Base-by-base conservation (phyloP, 768 basidiomycete species). In the Sistotremastrum niveocremeum region DNA sequence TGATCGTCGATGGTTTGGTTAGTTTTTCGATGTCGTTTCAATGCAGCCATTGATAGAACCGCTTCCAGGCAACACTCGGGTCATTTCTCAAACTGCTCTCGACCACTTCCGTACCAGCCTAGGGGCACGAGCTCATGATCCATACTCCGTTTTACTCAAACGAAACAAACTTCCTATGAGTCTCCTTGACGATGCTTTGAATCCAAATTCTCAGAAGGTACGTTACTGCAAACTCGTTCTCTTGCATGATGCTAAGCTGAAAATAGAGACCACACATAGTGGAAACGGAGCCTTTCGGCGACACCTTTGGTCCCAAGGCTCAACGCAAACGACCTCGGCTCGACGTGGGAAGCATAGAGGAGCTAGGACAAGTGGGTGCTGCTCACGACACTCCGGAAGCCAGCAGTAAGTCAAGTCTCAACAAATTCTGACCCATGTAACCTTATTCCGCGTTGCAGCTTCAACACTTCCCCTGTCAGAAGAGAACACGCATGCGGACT, bases 91-190 rank as follows among this genome's bases (percentile, higher is more conserved):
- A 60, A 84, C 79, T 29, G 93, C 94, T 9, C 68, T 99, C 56
- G 91, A 95, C 57, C 95, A 97, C 63, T 99, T 99, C 68, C 72
- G 94, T 44, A 89, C 85, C 9, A 89, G 86, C 56, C 74, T 99
- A 39, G 71, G 76, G 28, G 69, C 74, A 8, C 88, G 80, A 62
- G 88, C 89, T 55, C 74, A 87, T 64, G 93, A 98, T 57, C 95
- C 95, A 1, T 99, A 98, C 60, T 91, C 90, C 6, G 94, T 99
- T 7, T 74, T 99, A 34, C 63, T 99, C 42, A 81, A 83, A 49
- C 74, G 91, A 48, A 98, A 97, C 66, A 98, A 98, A 64, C 72
- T 99, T 9, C 94, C 94, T 3, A 95, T 99, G 91, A 88, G 86
- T 6, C 69, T 99, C 37, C 69, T 99, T 34, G 89, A 94, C 53